Conservation (phyloP, 176 grass and related monocot species). For the Leersia perrieri region DNA sequence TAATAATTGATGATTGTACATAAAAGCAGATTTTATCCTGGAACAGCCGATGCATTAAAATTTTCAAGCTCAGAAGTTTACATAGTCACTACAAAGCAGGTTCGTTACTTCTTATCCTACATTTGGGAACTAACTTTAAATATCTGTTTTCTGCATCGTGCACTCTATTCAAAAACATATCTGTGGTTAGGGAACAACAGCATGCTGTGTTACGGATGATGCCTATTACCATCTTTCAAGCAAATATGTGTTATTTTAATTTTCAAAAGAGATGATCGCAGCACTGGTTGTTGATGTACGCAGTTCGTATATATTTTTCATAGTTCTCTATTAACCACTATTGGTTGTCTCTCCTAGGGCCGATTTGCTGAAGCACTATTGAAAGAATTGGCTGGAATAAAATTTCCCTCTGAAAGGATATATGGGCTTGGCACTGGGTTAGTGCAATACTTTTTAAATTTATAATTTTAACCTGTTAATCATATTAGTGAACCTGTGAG, state of each 20-base stretch:
- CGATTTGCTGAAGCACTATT: slow-evolving; percentile 89
- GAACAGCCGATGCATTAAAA: slow-evolving; percentile 86
- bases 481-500: slow-evolving; percentile 18
- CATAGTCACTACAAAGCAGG: slow-evolving; percentile 98
- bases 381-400: slow-evolving; percentile 74
- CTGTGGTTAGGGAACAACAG: not conserved
- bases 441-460: slow-evolving; percentile 22
- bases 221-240: not conserved
- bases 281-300: not conserved
- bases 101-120: slow-evolving; percentile 19
- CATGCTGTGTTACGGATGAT: not conserved
- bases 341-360: slow-evolving; percentile 38
- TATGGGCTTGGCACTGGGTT: slow-evolving; percentile 94
- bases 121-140: not conserved
- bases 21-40: slow-evolving; percentile 81
- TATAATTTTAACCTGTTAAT: not conserved
- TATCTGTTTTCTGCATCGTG: not conserved
- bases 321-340: not conserved
- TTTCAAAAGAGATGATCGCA: not conserved
- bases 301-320: not conserved
- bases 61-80: slow-evolving; percentile 88
- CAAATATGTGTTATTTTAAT: not conserved
- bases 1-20: slow-evolving; percentile 3
- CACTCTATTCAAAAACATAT: not conserved
- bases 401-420: slow-evolving; percentile 72